These are phyloP conservation scores for Phyllachora maydis DNA, from an alignment of 2,329 filamentous ascomycete genomes.

Conservation along the genomic window DNA sequence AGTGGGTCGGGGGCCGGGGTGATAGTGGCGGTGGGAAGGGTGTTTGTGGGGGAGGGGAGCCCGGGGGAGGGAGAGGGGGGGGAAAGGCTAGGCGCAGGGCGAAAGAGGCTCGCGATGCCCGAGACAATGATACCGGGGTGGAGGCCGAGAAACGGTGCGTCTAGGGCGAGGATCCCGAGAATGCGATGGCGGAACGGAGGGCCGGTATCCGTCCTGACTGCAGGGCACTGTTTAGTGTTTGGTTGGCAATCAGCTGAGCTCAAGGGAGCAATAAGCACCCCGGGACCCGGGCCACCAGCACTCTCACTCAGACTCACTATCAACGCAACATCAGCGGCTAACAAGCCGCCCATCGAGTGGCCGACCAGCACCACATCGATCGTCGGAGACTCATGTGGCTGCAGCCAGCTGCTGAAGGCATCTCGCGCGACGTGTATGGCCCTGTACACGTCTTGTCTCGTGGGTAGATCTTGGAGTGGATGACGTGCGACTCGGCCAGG, in stretches of 20 bases:
- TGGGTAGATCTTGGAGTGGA: slow-evolving; percentile 76
- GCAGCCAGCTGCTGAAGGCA: slow-evolving; percentile 67
- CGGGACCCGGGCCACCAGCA: too few species aligned
- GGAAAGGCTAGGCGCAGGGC: slow-evolving; percentile 17
- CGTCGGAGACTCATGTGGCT: slow-evolving; percentile 49
- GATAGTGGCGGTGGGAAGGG: slow-evolving; percentile 3
- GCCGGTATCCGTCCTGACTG: slow-evolving; percentile 12
- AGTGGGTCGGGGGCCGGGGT: slow-evolving; percentile 28
- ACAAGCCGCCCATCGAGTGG: slow-evolving; percentile 75
- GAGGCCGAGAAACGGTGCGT: slow-evolving; percentile 73
- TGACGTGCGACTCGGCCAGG: slow-evolving; percentile 51
- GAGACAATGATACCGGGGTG: slow-evolving; percentile 76
- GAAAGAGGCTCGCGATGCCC: slow-evolving; percentile 61
- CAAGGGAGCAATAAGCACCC: too few species aligned
- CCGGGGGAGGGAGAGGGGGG: slow-evolving; percentile 7
- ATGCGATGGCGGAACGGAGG: slow-evolving; percentile 49
- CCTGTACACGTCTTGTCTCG: slow-evolving; percentile 58
- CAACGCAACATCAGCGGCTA: slow-evolving; percentile 61
- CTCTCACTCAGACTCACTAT: slow-evolving; percentile 20
- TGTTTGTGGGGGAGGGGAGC: slow-evolving; percentile 4
- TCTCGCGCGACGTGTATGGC: slow-evolving; percentile 55
- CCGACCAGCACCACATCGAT: slow-evolving; percentile 72
- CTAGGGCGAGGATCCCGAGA: slow-evolving; percentile 62
- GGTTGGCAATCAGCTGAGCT: too few species aligned
- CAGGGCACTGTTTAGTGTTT: too few species aligned